Base-by-base conservation (phyloP, 257 asterid species). In the Asclepias syriaca region DNA sequence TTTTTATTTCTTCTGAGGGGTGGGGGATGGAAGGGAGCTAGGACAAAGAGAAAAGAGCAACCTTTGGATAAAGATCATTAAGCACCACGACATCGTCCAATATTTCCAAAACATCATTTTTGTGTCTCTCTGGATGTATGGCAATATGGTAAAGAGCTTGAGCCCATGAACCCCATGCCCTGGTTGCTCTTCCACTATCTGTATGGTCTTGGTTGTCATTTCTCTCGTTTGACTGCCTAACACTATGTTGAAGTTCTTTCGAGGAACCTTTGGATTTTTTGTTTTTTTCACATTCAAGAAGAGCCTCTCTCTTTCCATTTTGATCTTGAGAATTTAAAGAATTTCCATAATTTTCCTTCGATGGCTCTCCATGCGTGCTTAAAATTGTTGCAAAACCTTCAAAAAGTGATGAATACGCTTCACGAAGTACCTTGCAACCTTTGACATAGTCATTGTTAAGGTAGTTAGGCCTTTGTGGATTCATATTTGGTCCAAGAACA, bases 401-500 rank as follows among this genome's bases (percentile, higher is more conserved):
- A 79, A 93, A 91, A 55, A 93, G 89, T 4, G 97, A 88, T 11
- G 95, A 75, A 86, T 93, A 93, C 66, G 98, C 88, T 76, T 89
- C 92, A 61, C 86, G 85, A 77, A 93, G 96, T 65, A 91, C 74
- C 81, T 83, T 81, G 83, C 96, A 84, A 69, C 96, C 97, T 70
- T 81, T 70, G 40, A 79, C 77, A 68, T 93, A 93, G 80, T 93
- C 96, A 76, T 79, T 83, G 70, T 85, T 67, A 46, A 93, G 96
- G 81, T 82, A 89, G 77, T 89, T 87, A 8, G 98, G 96, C 79
- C 98, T 88, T 74, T 74, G 73, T 72, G 96, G 91, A 85, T 91
- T 93, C 98, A 93, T 93, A 78, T 93, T 93, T 77, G 98, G 98
- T 78, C 98, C 98, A 76, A 93, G 92, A 72, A 91, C 96, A 81